Conservation (phyloP, 345 rosid genomes). For the Rhodomyrtus tomentosa region DNA sequence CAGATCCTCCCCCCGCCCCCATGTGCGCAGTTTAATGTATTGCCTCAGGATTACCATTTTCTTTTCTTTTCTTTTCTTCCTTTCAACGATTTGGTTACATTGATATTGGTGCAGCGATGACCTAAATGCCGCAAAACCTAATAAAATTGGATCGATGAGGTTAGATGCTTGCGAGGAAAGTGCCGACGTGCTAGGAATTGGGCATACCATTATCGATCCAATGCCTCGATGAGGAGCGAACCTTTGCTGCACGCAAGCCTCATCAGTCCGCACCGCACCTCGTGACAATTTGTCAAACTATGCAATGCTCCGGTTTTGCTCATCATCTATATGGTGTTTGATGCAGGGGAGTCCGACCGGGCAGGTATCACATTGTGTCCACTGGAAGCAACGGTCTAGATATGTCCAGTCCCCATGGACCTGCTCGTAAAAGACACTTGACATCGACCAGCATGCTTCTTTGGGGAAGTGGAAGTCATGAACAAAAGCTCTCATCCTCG, state of each 20-base stretch:
- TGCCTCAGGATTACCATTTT: neutral
- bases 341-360: neutral
- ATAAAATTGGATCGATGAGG: neutral
- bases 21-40: neutral
- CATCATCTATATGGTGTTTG: neutral
- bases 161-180: neutral
- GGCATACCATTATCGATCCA: neutral
- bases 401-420: neutral
- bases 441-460: neutral
- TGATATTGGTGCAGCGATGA: neutral
- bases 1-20: neutral
- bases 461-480: neutral
- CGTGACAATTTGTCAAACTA: neutral
- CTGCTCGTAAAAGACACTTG: neutral
- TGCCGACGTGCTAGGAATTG: neutral
- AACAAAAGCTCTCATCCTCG: neutral
- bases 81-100: neutral
- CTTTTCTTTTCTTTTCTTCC: neutral
- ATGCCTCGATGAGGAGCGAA: neutral
- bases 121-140: neutral
- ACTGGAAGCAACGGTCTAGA: neutral
- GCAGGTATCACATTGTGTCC: neutral
- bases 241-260: neutral
- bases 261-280: neutral
- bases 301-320: neutral